phyloP scores from a whole-genome alignment of 2,329 filamentous ascomycete species.

The Trichocomaceae sp. region DNA sequence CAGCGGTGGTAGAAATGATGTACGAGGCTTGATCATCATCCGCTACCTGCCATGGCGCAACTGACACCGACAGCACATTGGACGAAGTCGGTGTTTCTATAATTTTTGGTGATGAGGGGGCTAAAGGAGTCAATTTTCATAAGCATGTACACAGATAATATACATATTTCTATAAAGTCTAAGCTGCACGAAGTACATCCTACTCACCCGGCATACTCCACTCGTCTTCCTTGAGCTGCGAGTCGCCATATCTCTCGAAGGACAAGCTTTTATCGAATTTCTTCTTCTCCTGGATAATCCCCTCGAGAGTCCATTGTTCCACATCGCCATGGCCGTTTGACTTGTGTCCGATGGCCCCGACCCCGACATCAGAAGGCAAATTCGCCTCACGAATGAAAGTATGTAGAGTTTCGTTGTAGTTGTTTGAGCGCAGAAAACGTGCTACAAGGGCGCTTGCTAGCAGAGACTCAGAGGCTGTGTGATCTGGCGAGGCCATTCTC shows the following conservation, averaged over 20 bases:
- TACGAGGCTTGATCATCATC: conserved; percentile 15
- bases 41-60: conserved; percentile 31
- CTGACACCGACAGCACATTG: conserved; percentile 49
- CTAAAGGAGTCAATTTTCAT: conserved; percentile 25
- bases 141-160: background rate
- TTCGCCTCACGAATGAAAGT: conserved; percentile 54
- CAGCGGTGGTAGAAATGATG: conserved; percentile 42
- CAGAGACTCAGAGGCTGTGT: conserved; percentile 13
- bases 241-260: conserved; percentile 51
- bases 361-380: conserved; percentile 46
- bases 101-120: conserved; percentile 40
- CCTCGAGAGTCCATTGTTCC: conserved; percentile 50
- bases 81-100: conserved; percentile 42
- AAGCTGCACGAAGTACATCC: background rate
- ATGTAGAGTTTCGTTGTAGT: conserved; percentile 47
- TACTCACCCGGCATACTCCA: conserved; percentile 45
- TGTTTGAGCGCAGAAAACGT: conserved; percentile 38
- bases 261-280: conserved; percentile 49
- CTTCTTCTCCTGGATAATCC: conserved; percentile 55
- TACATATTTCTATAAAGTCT: no score
- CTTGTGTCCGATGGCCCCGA: conserved; percentile 27
- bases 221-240: conserved; percentile 23
- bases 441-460: conserved; percentile 35
- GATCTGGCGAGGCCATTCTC: background rate
- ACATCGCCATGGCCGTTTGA: conserved; percentile 19